Base-by-base conservation (phyloP, 129 eudicot genomes). In the Artemisia tridentata region DNA sequence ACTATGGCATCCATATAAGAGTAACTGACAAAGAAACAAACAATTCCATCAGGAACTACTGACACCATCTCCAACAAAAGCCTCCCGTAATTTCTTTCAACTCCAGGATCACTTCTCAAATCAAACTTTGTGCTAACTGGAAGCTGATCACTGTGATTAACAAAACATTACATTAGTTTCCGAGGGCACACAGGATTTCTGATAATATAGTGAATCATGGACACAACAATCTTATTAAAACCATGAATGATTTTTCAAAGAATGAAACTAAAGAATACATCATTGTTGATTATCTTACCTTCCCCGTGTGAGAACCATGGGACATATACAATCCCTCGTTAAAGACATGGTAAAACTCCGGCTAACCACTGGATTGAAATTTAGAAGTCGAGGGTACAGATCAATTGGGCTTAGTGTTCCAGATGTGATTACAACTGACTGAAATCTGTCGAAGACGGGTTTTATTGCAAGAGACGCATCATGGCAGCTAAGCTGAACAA, bases 1-100 rank as follows among this genome's bases (percentile, higher is more conserved):
- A 95, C 97, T 69, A 95, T 95, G 49, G 93, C 97, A 82, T 95
- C 99, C 99, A 95, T 95, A 76, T 95, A 95, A 2, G 99, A 95
- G 68, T 95, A 95, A 80, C 99, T 95, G 63, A 95, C 99, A 38
- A 95, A 95, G 73, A 95, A 95, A 75, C 99, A 95, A 69, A 95
- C 99, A 27, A 95, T 68, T 71, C 99, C 99, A 86, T 95, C 99
- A n/a, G 99, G 99, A 80, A 95, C 99, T 74, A 95, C 85, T 15
- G 99, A 88, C 53, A 88, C 99, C 99, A 95, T 95, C 84, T 95
- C 99, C 53, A 95, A 85, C 80, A 95, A 84, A 23, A 95, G 93
- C 84, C 84, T 90, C 72, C 99, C 99, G 73, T 95, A 95, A 82
- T 95, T 95, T 80, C 96, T 90, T 72, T 86, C 96, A 16, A 95